These are phyloP conservation scores for Claviceps fusiformis DNA, from an alignment of 2,329 filamentous ascomycete genomes.

Conservation along the genomic window DNA sequence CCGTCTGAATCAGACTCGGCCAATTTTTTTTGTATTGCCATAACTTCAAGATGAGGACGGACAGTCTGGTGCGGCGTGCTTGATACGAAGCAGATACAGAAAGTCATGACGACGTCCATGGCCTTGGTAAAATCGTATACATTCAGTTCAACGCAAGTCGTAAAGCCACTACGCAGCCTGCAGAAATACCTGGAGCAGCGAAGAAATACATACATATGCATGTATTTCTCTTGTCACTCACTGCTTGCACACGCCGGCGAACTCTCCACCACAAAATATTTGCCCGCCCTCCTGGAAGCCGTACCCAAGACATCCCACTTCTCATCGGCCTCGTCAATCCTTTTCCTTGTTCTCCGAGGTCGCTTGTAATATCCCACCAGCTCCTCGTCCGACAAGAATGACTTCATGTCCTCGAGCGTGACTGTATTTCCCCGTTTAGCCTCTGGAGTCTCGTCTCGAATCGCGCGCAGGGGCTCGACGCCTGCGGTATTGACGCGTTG, in stretches of 20 bases:
- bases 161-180: not conserved
- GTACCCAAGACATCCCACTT: conserved; percentile 58
- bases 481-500: conserved; percentile 63
- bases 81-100: not conserved
- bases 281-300: conserved; percentile 52
- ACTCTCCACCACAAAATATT: conserved; percentile 66
- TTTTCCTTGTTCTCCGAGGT: conserved; percentile 24
- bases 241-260: conserved; percentile 23
- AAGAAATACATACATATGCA: not conserved
- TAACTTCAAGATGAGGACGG: not conserved
- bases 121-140: not conserved
- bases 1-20: not conserved
- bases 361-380: conserved; percentile 41
- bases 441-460: conserved; percentile 66
- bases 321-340: conserved; percentile 32
- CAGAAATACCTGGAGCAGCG: not conserved
- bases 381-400: conserved; percentile 46
- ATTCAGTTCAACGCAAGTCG: not conserved
- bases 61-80: no score
- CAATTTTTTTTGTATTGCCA: not conserved
- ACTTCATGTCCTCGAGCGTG: conserved; percentile 40
- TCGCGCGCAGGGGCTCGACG: conserved; percentile 60
- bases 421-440: conserved; percentile 46
- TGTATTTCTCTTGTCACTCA: conserved; percentile 3
- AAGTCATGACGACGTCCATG: not conserved